Evolutionary conservation across 306 rosid genomes (phyloP).

Genomic region (Malus asiatica): DNA sequence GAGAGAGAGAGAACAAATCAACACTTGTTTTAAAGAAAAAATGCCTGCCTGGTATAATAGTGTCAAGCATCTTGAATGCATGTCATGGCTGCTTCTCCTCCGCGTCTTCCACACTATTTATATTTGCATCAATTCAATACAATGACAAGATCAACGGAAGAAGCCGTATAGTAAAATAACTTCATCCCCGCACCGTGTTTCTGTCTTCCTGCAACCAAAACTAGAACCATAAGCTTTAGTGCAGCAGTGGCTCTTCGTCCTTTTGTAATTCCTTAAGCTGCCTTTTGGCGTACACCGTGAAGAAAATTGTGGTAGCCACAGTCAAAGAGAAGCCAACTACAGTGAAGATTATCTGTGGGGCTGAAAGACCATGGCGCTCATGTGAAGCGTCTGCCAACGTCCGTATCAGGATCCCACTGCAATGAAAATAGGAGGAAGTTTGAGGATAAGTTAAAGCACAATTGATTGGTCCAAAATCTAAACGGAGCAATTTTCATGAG

Average conservation of each 20-base stretch:
- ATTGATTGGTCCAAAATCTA: background rate
- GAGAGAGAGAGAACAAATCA: background rate
- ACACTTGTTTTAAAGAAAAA: background rate
- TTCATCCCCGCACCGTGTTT: constrained; percentile 27
- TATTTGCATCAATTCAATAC: constrained; percentile 23
- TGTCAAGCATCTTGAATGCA: constrained; percentile 23
- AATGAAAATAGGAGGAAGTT: constrained; percentile 2
- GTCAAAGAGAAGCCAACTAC: constrained; percentile 48
- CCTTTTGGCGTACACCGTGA: constrained; percentile 62
- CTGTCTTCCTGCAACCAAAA: background rate
- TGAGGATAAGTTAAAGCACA: background rate
- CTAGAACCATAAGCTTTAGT: constrained; percentile 30
- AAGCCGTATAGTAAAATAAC: constrained; percentile 26
- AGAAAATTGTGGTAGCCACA: constrained; percentile 49
- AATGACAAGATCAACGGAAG: constrained; percentile 21
- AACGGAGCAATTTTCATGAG: background rate
- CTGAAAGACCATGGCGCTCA: constrained; percentile 40
- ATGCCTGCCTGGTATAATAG: background rate
- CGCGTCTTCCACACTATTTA: constrained; percentile 4
- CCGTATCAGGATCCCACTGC: constrained; percentile 73
- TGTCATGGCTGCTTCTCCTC: constrained; percentile 17
- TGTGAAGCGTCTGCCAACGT: constrained; percentile 68
- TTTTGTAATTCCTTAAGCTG: constrained; percentile 37
- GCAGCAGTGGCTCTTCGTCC: constrained; percentile 48
- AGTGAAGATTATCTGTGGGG: constrained; percentile 49